A percentile compares a stretch with the other conserved stretches of the same genome.
These are phyloP conservation scores for Trichoderma semiorbis DNA, from an alignment of 2,329 filamentous ascomycete genomes.

Conservation along the genomic window DNA sequence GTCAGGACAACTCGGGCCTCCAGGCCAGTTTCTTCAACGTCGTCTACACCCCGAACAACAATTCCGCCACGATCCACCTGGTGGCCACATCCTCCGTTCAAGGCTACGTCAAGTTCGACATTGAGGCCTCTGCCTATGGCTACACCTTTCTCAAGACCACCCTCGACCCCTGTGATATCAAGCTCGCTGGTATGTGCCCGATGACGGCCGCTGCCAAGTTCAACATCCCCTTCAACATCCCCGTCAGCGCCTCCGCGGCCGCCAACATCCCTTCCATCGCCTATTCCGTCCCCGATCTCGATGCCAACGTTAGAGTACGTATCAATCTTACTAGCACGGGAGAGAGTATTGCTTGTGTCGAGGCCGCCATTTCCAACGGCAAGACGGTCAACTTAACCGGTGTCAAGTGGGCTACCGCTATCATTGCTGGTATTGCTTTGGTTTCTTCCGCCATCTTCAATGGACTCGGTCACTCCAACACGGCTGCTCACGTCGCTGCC, in stretches of 20 bases:
- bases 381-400: constrained; percentile 86
- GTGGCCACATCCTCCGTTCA: constrained; percentile 77
- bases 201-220: constrained; percentile 79
- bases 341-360: constrained; percentile 74
- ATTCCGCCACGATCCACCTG: constrained; percentile 68
- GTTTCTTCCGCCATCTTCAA: constrained; percentile 85
- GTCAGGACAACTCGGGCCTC: constrained; percentile 80
- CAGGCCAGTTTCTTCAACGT: constrained; percentile 88
- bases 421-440: constrained; percentile 81
- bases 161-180: constrained; percentile 71
- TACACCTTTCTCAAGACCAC: constrained; percentile 64
- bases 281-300: constrained; percentile 86
- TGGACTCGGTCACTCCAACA: constrained; percentile 87
- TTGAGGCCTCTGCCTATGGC: constrained; percentile 79
- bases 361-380: constrained; percentile 83
- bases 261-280: constrained; percentile 74
- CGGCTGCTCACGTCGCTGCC: constrained; percentile 88
- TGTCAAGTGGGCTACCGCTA: constrained; percentile 84
- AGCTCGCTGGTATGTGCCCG: constrained; percentile 76
- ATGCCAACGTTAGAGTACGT: constrained; percentile 77
- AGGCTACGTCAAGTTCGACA: constrained; percentile 74
- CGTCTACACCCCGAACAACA: constrained; percentile 71
- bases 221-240: constrained; percentile 67
- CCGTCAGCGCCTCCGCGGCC: constrained; percentile 55
- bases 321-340: constrained; percentile 67